Conservation (phyloP, 164 flowering plant species). For the Nymphaea thermarum region DNA sequence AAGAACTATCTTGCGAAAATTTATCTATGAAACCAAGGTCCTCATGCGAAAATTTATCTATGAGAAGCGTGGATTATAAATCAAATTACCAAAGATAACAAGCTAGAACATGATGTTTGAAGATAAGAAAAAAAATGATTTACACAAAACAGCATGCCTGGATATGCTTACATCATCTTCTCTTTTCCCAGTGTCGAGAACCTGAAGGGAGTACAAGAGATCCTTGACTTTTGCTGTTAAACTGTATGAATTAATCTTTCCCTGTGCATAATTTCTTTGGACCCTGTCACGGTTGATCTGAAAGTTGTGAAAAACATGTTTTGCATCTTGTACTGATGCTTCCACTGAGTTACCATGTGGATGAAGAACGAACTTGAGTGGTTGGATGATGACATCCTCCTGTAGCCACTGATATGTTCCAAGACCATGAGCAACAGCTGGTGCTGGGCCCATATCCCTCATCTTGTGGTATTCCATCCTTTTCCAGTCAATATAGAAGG, state of each 20-base stretch:
- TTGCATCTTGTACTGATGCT: constrained; percentile 63
- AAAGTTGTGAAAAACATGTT: constrained; percentile 32
- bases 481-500: constrained; percentile 53
- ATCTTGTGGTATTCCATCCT: constrained; percentile 25
- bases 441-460: constrained; percentile 20
- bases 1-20: too few relatives aligned
- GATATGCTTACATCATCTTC: constrained; percentile 34
- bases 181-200: constrained; percentile 42
- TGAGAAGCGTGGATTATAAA: too few relatives aligned
- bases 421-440: constrained; percentile 74
- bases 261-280: constrained; percentile 21
- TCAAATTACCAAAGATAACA: too few relatives aligned
- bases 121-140: too few relatives aligned
- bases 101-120: too few relatives aligned
- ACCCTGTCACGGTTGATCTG: constrained; percentile 33
- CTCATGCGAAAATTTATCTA: too few relatives aligned
- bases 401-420: constrained; percentile 90
- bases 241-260: constrained; percentile 26
- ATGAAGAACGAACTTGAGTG: constrained; percentile 30
- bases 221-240: constrained; percentile 25
- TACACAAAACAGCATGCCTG: too few relatives aligned
- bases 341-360: constrained; percentile 37
- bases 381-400: constrained; percentile 52
- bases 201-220: constrained; percentile 33
- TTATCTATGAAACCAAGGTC: too few relatives aligned